Percentiles rank a stretch among this genome's conserved stretches.
These are phyloP conservation scores for Boletus eberwhitei DNA, from an alignment of 768 basidiomycete species.

Conservation along the genomic window DNA sequence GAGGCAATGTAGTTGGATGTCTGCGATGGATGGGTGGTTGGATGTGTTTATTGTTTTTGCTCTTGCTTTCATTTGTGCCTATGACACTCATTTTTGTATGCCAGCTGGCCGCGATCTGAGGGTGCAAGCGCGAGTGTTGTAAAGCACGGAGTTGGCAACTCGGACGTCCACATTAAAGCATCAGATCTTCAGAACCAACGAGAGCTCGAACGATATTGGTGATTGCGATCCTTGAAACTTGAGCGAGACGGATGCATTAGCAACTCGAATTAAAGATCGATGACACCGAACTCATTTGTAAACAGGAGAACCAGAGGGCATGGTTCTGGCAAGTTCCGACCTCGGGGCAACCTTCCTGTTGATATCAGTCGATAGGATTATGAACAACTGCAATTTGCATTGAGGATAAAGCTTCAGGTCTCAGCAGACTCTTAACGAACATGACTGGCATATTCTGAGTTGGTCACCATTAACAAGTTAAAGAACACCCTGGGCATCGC, in stretches of 20 bases:
- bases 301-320: background rate
- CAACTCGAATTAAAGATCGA: background rate
- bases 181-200: background rate
- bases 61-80: slow-evolving; percentile 4
- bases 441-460: background rate
- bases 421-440: background rate
- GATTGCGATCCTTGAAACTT: background rate
- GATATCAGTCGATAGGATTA: background rate
- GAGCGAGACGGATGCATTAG: background rate
- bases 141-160: background rate
- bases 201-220: background rate
- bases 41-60: background rate
- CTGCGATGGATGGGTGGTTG: background rate
- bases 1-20: background rate
- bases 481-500: background rate
- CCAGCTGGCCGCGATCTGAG: background rate
- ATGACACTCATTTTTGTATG: background rate
- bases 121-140: no score
- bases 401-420: background rate
- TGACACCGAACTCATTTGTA: background rate
- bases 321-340: background rate
- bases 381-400: background rate
- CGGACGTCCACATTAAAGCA: background rate
- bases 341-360: background rate
- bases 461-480: background rate